Evolutionary conservation across 1,284 basidiomycete genomes (phyloP), one percentile per base, ranked within the genome.

Genomic region (Apiotrichum domesticum): DNA sequence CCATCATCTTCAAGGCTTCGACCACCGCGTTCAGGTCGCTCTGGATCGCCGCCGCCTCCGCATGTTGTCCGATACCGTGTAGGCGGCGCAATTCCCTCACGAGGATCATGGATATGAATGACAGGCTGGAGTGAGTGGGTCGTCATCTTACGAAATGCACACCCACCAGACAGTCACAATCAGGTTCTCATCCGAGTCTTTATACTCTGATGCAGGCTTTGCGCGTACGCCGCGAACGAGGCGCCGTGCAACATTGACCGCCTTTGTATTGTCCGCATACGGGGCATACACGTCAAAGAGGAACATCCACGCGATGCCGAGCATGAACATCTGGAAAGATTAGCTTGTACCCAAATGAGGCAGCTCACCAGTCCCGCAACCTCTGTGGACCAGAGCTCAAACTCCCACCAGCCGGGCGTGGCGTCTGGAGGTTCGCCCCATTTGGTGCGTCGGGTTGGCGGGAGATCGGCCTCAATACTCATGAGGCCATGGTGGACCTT

Each of bases 271-370:
- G 21, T 66, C 65, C 6, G 63, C 60, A 10, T 59, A 65, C 47
- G 66, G 72, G 4, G 66, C 59, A 49, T 59, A 70, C 11, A 71
- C 66, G 46, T 74, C 72, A 29, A 66, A 68, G 5, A 72, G 52
- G 61, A 71, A 72, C 72, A 74, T 74, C 71, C 70, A 71, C 1
- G 69, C 61, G 46, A 68, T 70, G 13, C 72, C 72, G 2, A 71
- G 51, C 29, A 72, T 60, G 51, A 71, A 69, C 33, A 69, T 66
- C 72, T 73, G 35, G 4, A 4, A 37, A 13, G 6, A n/a, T 37
- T 4, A 35, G 34, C 46, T 5, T 5, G 9, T 5, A 34, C 6
- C 44, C 3, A 13, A 21, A 21, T 21, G 21, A 21, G 21, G 13
- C 1, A 6, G 65, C 71, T 58, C 46, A 71, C 71, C 55, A 71